Percentiles rank a stretch among this genome's conserved stretches.
phyloP scores from a whole-genome alignment of 805 yeast species.

The Suhomyces prunicola region DNA sequence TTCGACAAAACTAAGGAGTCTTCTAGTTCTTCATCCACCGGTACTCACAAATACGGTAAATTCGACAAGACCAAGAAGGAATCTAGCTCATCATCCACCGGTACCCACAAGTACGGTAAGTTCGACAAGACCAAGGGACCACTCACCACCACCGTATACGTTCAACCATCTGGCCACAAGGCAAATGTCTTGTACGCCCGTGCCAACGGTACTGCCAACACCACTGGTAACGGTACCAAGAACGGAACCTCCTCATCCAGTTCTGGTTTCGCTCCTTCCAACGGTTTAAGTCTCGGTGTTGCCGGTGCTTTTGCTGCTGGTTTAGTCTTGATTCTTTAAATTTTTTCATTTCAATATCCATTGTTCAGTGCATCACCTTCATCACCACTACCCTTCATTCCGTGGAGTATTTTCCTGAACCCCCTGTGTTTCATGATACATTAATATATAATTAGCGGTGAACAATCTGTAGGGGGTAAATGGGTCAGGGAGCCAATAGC shows the following conservation, averaged over 20 bases:
- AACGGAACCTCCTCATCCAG: conserved; percentile 20
- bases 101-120: conserved; percentile 30
- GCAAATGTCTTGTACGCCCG: conserved; percentile 7
- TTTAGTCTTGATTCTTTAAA: conserved; percentile 44
- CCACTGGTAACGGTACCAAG: conserved; percentile 19
- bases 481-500: not conserved
- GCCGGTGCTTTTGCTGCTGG: conserved; percentile 51
- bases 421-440: not conserved
- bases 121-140: conserved; percentile 36
- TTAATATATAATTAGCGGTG: not conserved
- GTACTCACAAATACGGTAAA: conserved; percentile 55
- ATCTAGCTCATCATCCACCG: conserved; percentile 20
- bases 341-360: conserved; percentile 1
- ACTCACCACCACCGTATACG: conserved; percentile 34
- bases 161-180: conserved; percentile 13
- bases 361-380: not conserved
- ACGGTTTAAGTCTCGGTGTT: conserved; percentile 26
- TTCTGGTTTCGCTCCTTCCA: conserved; percentile 11
- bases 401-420: not conserved
- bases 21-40: conserved; percentile 25
- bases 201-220: conserved; percentile 16
- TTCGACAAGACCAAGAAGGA: conserved; percentile 48
- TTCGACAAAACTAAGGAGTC: conserved; percentile 34
- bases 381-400: not conserved
- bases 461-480: not conserved